A percentile compares a stretch with the other conserved stretches of the same genome.
Evolutionary conservation across 495 filamentous ascomycete species (phyloP).

Genomic region (Saxispiralis lemnorum): DNA sequence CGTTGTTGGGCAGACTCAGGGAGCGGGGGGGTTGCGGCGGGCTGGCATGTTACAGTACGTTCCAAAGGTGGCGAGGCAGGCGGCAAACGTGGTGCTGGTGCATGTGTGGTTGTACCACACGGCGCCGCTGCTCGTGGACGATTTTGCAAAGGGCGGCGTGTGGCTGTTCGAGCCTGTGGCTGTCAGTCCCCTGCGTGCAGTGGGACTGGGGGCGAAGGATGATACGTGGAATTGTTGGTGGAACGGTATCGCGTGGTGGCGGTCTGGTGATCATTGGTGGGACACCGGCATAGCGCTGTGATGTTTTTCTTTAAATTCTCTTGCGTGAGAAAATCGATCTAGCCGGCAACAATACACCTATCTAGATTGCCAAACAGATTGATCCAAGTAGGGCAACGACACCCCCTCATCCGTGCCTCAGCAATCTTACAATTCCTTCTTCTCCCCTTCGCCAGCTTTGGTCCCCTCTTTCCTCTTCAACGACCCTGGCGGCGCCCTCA

Average conservation of each 20-base stretch:
- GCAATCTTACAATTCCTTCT: too few relatives aligned
- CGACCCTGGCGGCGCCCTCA: conserved; percentile 29
- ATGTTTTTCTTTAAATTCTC: neutral
- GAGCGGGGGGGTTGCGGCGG: conserved; percentile 3
- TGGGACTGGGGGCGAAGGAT: conserved; percentile 23
- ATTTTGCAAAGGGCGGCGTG: conserved; percentile 25
- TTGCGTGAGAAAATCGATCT: too few relatives aligned
- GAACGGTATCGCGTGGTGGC: conserved; percentile 15
- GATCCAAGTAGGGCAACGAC: too few relatives aligned
- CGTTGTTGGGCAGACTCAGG: conserved; percentile 16
- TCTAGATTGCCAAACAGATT: too few relatives aligned
- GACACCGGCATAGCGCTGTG: conserved; percentile 23
- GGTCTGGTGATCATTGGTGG: conserved; percentile 22
- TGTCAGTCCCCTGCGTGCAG: conserved; percentile 20
- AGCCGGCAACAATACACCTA: too few relatives aligned
- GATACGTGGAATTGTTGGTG: conserved; percentile 23
- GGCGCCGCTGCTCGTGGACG: conserved; percentile 22
- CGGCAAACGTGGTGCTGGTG: conserved; percentile 20
- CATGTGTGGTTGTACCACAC: conserved; percentile 26
- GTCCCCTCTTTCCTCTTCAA: neutral
- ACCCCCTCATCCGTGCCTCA: too few relatives aligned
- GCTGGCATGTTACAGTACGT: conserved; percentile 7
- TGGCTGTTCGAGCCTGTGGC: conserved; percentile 27
- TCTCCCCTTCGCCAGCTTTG: too few relatives aligned
- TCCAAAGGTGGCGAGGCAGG: conserved; percentile 14